A percentile compares a stretch with the other conserved stretches of the same genome.
phyloP scores from a whole-genome alignment of 1,139 yeast genomes.

The Blastobotrys illinoisensis region DNA sequence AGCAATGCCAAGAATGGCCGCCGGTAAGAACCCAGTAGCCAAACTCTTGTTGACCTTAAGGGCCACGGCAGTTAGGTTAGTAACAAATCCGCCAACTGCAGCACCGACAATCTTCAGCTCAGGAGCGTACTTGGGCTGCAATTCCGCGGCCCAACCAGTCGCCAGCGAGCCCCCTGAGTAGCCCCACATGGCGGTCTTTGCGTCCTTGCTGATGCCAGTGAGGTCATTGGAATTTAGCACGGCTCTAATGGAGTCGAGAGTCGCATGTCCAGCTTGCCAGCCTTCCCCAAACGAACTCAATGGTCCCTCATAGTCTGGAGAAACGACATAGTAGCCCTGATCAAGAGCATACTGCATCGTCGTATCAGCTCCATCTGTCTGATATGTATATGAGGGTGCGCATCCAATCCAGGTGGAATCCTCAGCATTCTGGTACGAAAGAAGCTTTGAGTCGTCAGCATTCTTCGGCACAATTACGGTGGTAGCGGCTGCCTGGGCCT shows the following conservation, averaged over 20 bases:
- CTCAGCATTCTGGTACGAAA: constrained; percentile 28
- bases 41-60: constrained; percentile 19
- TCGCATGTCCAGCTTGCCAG: constrained; percentile 18
- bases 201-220: constrained; percentile 12
- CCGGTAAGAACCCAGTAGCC: constrained; percentile 27
- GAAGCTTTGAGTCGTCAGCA: constrained; percentile 15
- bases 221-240: constrained; percentile 14
- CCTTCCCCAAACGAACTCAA: constrained; percentile 22
- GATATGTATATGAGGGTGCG: constrained; percentile 26
- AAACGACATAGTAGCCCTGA: constrained; percentile 19
- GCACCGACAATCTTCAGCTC: constrained; percentile 25
- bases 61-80: constrained; percentile 20
- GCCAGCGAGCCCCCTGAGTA: constrained; percentile 31
- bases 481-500: constrained; percentile 25
- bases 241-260: constrained; percentile 25
- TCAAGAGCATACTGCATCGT: constrained; percentile 16
- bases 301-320: constrained; percentile 23
- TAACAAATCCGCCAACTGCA: constrained; percentile 26
- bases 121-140: constrained; percentile 27
- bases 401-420: constrained; percentile 27
- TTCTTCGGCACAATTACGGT: constrained; percentile 25
- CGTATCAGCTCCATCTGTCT: constrained; percentile 12
- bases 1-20: constrained; percentile 28
- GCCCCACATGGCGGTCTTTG: constrained; percentile 25
- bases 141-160: constrained; percentile 31